Conservation (phyloP, 495 filamentous ascomycete species). For the Penicillium taxi region DNA sequence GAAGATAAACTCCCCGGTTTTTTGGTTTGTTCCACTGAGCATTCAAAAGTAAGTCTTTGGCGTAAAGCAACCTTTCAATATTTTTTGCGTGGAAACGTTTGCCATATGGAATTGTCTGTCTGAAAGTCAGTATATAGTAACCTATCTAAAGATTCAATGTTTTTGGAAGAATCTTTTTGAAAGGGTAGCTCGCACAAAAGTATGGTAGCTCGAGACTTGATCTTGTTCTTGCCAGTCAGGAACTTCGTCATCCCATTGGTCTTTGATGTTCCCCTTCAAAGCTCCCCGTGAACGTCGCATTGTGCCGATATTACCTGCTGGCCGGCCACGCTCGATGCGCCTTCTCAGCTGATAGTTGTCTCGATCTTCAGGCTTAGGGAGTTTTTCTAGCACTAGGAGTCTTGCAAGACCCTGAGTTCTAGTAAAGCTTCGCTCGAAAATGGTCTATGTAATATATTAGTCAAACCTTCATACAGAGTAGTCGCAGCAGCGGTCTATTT, state of each 20-base stretch:
- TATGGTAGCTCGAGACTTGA: constrained; percentile 69
- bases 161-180: too few relatives aligned
- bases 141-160: too few relatives aligned
- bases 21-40: constrained; percentile 76
- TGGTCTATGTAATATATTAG: constrained; percentile 39
- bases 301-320: constrained; percentile 21
- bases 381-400: constrained; percentile 68
- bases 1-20: constrained; percentile 61
- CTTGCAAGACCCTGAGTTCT: constrained; percentile 69
- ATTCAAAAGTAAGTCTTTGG: constrained; percentile 73
- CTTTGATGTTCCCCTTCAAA: constrained; percentile 58
- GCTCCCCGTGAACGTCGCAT: constrained; percentile 13
- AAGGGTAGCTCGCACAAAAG: constrained; percentile 39
- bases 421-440: constrained; percentile 71
- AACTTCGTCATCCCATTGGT: constrained; percentile 62
- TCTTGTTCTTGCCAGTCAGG: constrained; percentile 71
- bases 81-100: constrained; percentile 57
- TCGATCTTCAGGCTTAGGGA: constrained; percentile 56
- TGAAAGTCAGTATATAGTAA: constrained; percentile 2
- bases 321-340: constrained; percentile 60
- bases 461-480: too few relatives aligned
- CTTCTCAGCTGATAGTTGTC: constrained; percentile 59
- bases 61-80: constrained; percentile 72
- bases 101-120: constrained; percentile 63
- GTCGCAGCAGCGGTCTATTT: neutral